Percentiles rank a stretch among this genome's conserved stretches.
phyloP scores from a whole-genome alignment of 2,329 filamentous ascomycete species.

The Colletotrichum phormii region DNA sequence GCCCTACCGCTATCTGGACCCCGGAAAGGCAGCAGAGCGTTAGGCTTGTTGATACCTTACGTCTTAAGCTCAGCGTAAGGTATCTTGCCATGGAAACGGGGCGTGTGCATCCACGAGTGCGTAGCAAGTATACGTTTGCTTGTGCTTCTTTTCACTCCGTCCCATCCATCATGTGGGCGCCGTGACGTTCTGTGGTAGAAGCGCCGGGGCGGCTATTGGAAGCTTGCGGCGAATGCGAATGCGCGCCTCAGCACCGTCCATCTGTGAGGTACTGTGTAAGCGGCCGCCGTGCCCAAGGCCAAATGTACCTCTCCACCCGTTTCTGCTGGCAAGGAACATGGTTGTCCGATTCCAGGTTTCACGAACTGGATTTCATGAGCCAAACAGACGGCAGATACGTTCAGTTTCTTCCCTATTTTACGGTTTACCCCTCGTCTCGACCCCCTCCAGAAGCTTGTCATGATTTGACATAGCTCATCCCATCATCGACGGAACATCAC shows the following conservation, averaged over 20 bases:
- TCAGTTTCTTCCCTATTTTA: background rate
- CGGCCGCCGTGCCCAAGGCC: background rate
- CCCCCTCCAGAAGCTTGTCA: background rate
- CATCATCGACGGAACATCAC: background rate
- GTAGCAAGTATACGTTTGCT: no score
- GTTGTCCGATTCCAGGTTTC: background rate
- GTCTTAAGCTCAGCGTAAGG: background rate
- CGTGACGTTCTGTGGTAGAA: background rate
- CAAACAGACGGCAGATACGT: slow-evolving; percentile 10
- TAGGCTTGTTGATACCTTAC: background rate
- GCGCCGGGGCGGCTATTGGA: background rate
- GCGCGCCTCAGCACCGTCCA: background rate
- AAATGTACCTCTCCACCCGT: background rate
- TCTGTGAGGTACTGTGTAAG: background rate
- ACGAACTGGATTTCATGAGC: background rate
- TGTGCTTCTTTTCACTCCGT: no score
- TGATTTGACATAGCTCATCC: slow-evolving; percentile 21
- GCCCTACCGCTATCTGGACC: background rate
- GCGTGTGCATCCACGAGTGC: no score
- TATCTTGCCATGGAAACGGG: no score
- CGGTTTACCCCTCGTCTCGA: no score
- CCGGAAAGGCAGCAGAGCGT: background rate
- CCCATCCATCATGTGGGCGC: background rate
- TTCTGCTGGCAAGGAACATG: background rate
- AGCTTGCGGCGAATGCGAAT: background rate